Percentiles rank a stretch among this genome's conserved stretches.
Conservation (phyloP, 305 asterid genomes). For the Fraxinus xanthoxyloides region DNA sequence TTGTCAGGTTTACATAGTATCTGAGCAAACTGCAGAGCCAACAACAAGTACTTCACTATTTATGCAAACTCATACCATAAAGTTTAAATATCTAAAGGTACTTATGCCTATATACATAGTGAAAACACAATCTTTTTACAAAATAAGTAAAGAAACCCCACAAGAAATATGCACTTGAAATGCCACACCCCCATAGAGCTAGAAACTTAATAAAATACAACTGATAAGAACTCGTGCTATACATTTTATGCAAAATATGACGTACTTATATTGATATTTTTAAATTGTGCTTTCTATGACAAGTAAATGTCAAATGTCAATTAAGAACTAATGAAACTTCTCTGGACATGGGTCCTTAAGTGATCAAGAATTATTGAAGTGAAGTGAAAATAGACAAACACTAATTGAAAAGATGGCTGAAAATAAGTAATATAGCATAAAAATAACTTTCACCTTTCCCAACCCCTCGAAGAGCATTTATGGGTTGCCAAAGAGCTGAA, state of each 20-base stretch:
- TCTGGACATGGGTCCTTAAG: not conserved
- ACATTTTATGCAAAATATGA: not conserved
- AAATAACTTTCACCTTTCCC: slow-evolving; percentile 35
- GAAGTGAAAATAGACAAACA: not conserved
- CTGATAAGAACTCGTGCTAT: not conserved
- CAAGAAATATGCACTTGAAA: not conserved
- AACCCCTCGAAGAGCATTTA: slow-evolving; percentile 55
- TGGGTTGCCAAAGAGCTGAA: slow-evolving; percentile 54
- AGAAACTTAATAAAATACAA: not conserved
- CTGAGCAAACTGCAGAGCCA: not conserved
- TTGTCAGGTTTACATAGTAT: not conserved
- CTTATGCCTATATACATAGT: not conserved
- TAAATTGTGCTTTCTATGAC: not conserved
- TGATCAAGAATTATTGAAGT: not conserved
- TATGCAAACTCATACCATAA: not conserved
- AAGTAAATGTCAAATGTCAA: not conserved
- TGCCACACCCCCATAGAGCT: not conserved
- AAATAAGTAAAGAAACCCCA: not conserved
- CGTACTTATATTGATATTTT: not conserved
- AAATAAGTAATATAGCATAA: not conserved
- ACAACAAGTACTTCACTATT: not conserved
- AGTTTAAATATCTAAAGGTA: not conserved
- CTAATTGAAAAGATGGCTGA: not conserved
- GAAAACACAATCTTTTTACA: not conserved
- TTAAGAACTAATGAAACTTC: not conserved